Percentiles rank a stretch among this genome's conserved stretches.
phyloP scores from a whole-genome alignment of 2,329 filamentous ascomycete genomes.

The Dactylellina sp. region DNA sequence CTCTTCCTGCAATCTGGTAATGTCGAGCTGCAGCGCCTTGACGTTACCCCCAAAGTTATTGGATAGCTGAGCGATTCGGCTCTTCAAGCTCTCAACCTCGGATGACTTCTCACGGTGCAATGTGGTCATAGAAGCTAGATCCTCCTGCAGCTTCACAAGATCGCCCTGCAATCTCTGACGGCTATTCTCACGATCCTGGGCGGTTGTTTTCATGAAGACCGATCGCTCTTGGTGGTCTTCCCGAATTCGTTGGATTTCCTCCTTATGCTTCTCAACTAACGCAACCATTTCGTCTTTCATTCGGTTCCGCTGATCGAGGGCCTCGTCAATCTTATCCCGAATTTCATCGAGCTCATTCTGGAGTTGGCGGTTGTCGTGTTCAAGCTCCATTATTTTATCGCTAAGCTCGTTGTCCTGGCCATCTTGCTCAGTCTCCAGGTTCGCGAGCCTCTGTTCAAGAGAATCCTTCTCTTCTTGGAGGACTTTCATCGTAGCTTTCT shows the following conservation, averaged over 20 bases:
- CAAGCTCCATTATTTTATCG: conserved; percentile 72
- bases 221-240: conserved; percentile 72
- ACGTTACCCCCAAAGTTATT: conserved; percentile 60
- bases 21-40: conserved; percentile 62
- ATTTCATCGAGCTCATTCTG: conserved; percentile 70
- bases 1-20: conserved; percentile 56
- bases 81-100: conserved; percentile 63
- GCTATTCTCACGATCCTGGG: conserved; percentile 80
- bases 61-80: conserved; percentile 60
- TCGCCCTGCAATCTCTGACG: conserved; percentile 75
- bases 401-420: conserved; percentile 65
- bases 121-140: conserved; percentile 66
- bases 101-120: conserved; percentile 66
- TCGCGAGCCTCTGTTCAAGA: conserved; percentile 35
- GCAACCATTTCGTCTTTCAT: conserved; percentile 69
- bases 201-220: conserved; percentile 78
- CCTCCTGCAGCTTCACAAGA: conserved; percentile 65
- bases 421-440: conserved; percentile 57
- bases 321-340: conserved; percentile 70
- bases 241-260: conserved; percentile 73
- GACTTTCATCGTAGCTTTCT: conserved; percentile 46
- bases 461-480: conserved; percentile 52
- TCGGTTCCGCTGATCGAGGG: conserved; percentile 69
- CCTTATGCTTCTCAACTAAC: conserved; percentile 73
- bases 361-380: conserved; percentile 69